Evolutionary conservation across 345 rosid species (phyloP), one percentile per base, ranked within the genome.

Genomic region (Corchorus olitorius): DNA sequence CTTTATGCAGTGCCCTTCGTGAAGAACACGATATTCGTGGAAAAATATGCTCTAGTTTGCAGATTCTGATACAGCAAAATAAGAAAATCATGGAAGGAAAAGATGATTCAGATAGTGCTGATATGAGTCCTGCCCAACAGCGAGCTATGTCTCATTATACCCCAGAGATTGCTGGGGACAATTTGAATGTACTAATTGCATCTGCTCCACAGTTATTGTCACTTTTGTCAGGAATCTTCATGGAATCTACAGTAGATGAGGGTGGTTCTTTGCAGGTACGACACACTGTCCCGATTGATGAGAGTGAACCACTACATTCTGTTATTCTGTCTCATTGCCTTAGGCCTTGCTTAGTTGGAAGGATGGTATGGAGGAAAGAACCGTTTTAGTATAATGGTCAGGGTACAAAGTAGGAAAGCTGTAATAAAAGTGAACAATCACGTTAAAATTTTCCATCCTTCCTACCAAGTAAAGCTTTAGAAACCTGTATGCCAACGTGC

Each of bases 221-320:
- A 72, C 82, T 89, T 66, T 75, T 96, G 85, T 84, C 92, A 11
- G 86, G 87, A 73, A 83, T 89, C 74, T 90, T 88, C 76, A 76
- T 84, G 83, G 93, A 93, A 81, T 91, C 97, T 65, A 62, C 83
- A 46, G 87, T 89, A 66, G 97, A 92, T 80, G 97, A 95, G 63
- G 99, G 95, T 65, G 99, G 95, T 83, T 91, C 85, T 80, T 84
- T 96, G 85, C 95, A 89, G 99, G 97, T 96, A 88, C 53, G 27
- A 33, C 76, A 8, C 54, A 19, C 14, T 27, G 5, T 66, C 59
- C 17, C 70, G 46, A 1, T 55, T 65, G 19, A 74, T 75, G 60
- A 48, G 41, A 72, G 65, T 35, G 64, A 39, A 68, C 64, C 48
- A 19, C 76, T 56, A 60, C 63, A 3, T 50, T 55, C 67, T 76